phyloP scores from a whole-genome alignment of 2,329 filamentous ascomycete genomes.

The Cadophora malorum region DNA sequence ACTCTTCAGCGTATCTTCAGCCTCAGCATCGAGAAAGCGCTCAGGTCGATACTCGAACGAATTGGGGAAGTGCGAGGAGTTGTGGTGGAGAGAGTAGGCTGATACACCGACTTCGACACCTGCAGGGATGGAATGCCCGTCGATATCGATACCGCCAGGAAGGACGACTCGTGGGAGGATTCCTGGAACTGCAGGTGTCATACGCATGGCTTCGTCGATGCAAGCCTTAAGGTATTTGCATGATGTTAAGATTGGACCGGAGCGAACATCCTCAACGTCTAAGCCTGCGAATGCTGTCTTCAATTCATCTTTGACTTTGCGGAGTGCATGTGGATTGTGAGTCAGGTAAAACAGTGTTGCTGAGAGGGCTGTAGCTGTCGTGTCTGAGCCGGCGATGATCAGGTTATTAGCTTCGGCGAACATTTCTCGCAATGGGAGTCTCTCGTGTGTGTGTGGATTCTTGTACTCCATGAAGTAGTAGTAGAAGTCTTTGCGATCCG shows the following conservation, averaged over 20 bases:
- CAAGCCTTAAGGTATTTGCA: constrained; percentile 50
- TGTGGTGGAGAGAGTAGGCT: constrained; percentile 54
- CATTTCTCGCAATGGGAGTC: constrained; percentile 45
- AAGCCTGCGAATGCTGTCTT: background rate
- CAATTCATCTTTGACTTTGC: background rate
- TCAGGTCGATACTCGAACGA: constrained; percentile 52
- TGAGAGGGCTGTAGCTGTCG: constrained; percentile 48
- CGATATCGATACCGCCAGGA: constrained; percentile 36
- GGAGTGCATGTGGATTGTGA: constrained; percentile 35
- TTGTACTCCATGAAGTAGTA: constrained; percentile 74
- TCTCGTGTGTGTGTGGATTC: constrained; percentile 68
- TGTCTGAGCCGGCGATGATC: constrained; percentile 46
- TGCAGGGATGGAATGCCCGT: constrained; percentile 45
- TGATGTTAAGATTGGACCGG: background rate
- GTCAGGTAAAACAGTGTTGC: constrained; percentile 50
- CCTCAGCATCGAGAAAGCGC: constrained; percentile 49
- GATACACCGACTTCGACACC: constrained; percentile 53
- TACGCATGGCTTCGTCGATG: constrained; percentile 46
- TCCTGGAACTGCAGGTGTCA: constrained; percentile 40
- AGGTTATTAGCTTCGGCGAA: constrained; percentile 31
- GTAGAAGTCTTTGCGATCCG: constrained; percentile 73
- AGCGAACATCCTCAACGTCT: background rate
- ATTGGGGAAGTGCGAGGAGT: constrained; percentile 51
- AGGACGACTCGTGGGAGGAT: constrained; percentile 39
- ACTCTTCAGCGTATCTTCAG: constrained; percentile 31